Conservation (phyloP, 2,329 filamentous ascomycete genomes). For the Penicillium sp. region DNA sequence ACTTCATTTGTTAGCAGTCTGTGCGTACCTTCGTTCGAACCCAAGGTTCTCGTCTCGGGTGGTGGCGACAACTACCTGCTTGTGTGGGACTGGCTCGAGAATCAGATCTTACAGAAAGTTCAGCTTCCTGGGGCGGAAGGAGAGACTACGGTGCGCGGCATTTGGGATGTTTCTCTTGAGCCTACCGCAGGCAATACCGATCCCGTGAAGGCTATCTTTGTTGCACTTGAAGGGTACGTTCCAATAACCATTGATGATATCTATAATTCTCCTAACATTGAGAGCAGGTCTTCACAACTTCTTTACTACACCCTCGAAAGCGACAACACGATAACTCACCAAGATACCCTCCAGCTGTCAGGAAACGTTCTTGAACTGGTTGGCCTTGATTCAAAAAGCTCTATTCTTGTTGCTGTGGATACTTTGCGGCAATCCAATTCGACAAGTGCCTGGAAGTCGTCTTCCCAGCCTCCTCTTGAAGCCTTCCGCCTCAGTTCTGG, state of each 20-base stretch:
- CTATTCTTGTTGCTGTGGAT: conserved; percentile 55
- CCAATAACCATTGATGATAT: not conserved
- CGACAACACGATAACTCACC: conserved; percentile 52
- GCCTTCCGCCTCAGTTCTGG: conserved; percentile 27
- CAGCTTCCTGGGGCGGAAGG: conserved; percentile 25
- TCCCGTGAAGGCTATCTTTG: conserved; percentile 40
- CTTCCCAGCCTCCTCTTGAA: conserved; percentile 32
- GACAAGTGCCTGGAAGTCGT: conserved; percentile 42
- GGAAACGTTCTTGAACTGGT: conserved; percentile 67
- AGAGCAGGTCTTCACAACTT: conserved; percentile 64
- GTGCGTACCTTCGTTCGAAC: conserved; percentile 58
- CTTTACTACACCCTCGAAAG: conserved; percentile 62
- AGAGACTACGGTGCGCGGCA: conserved; percentile 52
- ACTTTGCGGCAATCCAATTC: conserved; percentile 53
- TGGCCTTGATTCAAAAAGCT: conserved; percentile 28
- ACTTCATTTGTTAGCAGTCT: conserved; percentile 78
- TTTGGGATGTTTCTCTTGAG: conserved; percentile 46
- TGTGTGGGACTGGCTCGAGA: conserved; percentile 75
- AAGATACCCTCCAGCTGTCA: conserved; percentile 55
- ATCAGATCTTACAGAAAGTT: conserved; percentile 35
- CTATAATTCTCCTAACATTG: conserved; percentile 35
- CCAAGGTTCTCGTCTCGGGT: conserved; percentile 73
- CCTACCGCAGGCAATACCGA: conserved; percentile 12
- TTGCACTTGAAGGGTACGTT: conserved; percentile 61
- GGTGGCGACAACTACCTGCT: conserved; percentile 79